Conservation (phyloP, 768 basidiomycete species). For the Amanita molliuscula region DNA sequence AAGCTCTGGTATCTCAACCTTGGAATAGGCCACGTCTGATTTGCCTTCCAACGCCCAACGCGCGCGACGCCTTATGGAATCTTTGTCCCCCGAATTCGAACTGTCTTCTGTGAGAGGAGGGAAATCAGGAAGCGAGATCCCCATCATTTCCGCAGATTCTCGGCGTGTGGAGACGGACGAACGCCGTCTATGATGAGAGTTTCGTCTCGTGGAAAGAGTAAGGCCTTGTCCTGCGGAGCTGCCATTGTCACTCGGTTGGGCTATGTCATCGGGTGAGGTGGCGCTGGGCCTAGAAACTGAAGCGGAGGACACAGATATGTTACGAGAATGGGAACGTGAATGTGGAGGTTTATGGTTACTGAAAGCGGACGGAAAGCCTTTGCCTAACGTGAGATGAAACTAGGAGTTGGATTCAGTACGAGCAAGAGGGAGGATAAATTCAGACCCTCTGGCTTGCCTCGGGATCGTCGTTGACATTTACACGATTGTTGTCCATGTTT, state of each 20-base stretch:
- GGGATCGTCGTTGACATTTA: constrained; percentile 23
- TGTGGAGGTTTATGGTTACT: constrained; percentile 37
- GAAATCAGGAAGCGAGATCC: constrained; percentile 60
- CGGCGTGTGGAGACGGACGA: constrained; percentile 85
- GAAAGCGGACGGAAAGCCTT: constrained; percentile 26
- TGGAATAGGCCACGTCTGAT: constrained; percentile 55
- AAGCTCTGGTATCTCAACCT: constrained; percentile 80
- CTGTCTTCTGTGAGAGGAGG: constrained; percentile 55
- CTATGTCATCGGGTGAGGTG: not conserved
- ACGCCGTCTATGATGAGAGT: constrained; percentile 76
- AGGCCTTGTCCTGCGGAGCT: not conserved
- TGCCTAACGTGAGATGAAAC: constrained; percentile 70
- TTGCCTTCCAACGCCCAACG: constrained; percentile 85
- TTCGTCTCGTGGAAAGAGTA: constrained; percentile 41
- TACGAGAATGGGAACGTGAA: constrained; percentile 65
- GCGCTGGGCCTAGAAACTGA: constrained; percentile 14
- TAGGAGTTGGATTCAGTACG: constrained; percentile 15
- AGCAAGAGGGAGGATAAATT: not conserved
- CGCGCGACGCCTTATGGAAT: constrained; percentile 73
- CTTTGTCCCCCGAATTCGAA: constrained; percentile 59
- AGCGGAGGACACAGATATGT: constrained; percentile 42
- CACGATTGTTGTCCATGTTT: constrained; percentile 16
- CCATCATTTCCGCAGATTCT: constrained; percentile 90
- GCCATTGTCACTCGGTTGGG: not conserved
- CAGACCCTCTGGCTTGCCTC: constrained; percentile 33